Conservation (phyloP, 2,329 filamentous ascomycete genomes). For the Chaetothyriales sp. region DNA sequence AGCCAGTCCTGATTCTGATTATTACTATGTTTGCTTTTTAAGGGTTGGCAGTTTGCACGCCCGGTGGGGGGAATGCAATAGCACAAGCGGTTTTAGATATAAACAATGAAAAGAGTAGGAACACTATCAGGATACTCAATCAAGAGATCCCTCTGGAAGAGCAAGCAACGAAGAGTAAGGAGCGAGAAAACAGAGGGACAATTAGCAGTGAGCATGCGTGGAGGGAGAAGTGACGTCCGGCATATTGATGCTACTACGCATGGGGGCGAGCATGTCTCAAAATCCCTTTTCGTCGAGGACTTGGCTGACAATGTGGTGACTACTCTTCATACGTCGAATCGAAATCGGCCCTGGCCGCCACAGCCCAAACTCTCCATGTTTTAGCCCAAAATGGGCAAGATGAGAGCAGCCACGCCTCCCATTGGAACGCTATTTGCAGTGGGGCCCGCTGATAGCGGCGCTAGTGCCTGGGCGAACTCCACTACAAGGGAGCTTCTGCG, state of each 20-base stretch:
- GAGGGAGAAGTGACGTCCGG: neutral
- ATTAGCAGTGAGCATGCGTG: neutral
- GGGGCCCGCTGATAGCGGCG: neutral
- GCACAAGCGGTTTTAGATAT: neutral
- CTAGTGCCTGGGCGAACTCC: neutral
- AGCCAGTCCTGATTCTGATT: slow-evolving; percentile 13
- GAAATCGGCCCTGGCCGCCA: neutral
- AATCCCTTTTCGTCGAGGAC: neutral
- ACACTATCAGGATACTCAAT: slow-evolving; percentile 11
- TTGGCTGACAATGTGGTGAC: neutral
- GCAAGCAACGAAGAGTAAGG: neutral
- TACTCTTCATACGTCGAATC: neutral
- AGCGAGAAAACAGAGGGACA: neutral
- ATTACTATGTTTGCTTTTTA: slow-evolving; percentile 14
- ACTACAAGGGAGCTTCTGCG: neutral
- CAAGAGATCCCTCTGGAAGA: slow-evolving; percentile 14
- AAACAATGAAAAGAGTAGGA: neutral
- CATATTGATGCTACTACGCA: neutral
- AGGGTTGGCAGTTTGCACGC: neutral
- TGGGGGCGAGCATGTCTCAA: slow-evolving; percentile 2
- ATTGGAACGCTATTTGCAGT: neutral
- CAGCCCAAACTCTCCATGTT: neutral
- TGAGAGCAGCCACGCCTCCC: neutral
- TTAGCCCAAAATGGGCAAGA: neutral
- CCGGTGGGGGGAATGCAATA: neutral